Percentiles rank a stretch among this genome's conserved stretches.
phyloP scores from a whole-genome alignment of 2,329 filamentous ascomycete genomes.

The Sporothrix schenckii region DNA sequence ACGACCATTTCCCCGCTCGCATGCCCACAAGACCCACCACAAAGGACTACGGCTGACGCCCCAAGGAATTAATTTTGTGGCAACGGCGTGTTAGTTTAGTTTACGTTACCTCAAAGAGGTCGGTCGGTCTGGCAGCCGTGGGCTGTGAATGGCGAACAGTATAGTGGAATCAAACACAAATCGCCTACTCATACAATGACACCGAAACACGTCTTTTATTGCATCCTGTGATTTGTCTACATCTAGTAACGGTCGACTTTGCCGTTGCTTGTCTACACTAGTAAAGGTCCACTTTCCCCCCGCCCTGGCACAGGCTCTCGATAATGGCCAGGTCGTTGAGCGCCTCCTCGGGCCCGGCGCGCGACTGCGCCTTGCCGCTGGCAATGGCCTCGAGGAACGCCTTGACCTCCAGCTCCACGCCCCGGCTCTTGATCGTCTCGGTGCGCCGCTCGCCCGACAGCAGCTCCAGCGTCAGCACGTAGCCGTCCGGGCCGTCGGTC shows the following conservation, averaged over 20 bases:
- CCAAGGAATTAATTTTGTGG: too few species aligned
- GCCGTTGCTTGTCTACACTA: neutral
- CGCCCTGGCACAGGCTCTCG: constrained; percentile 18
- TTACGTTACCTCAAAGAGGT: too few species aligned
- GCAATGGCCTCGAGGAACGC: constrained; percentile 9
- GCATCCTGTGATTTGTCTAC: neutral
- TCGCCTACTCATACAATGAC: too few species aligned
- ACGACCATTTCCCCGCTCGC: too few species aligned
- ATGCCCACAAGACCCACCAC: too few species aligned
- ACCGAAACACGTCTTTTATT: too few species aligned
- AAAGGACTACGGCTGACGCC: too few species aligned
- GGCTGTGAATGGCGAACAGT: neutral
- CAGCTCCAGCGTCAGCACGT: neutral
- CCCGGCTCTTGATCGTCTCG: neutral
- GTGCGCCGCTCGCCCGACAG: constrained; percentile 1
- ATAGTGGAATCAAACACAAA: neutral
- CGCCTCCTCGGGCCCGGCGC: constrained; percentile 19
- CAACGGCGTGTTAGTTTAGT: too few species aligned
- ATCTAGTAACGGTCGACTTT: constrained; percentile 7
- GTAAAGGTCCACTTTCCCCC: constrained; percentile 12
- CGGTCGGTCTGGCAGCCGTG: too few species aligned
- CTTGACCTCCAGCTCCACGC: constrained; percentile 16
- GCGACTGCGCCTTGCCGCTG: constrained; percentile 6
- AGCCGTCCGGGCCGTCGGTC: constrained; percentile 11
- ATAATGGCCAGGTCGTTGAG: constrained; percentile 22